These are phyloP conservation scores for Sarocladium strictum DNA, from an alignment of 2,329 filamentous ascomycete species.

Conservation along the genomic window DNA sequence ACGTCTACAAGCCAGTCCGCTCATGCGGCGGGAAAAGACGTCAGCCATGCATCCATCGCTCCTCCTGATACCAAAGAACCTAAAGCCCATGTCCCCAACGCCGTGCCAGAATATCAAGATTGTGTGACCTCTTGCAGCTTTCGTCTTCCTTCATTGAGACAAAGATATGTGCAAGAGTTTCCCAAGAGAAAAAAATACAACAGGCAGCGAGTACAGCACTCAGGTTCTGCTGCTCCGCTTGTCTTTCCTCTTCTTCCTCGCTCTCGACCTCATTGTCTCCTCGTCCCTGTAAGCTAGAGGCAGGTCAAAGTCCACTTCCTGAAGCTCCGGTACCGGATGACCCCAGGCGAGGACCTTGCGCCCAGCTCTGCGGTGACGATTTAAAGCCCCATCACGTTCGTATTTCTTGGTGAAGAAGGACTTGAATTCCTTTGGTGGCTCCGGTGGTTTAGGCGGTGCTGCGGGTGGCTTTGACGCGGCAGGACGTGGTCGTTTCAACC, in stretches of 20 bases:
- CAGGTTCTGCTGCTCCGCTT: slow-evolving; percentile 41
- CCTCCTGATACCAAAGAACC: neutral
- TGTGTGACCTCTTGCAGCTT: too few relatives aligned
- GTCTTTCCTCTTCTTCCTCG: slow-evolving; percentile 56
- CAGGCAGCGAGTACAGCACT: too few relatives aligned
- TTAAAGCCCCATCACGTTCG: slow-evolving; percentile 73
- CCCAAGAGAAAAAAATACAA: neutral
- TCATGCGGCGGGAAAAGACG: neutral
- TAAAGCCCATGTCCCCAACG: neutral
- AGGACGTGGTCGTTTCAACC: neutral
- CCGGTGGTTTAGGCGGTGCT: slow-evolving; percentile 25
- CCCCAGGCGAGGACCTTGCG: slow-evolving; percentile 77
- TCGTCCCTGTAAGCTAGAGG: slow-evolving; percentile 58
- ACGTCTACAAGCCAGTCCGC: neutral
- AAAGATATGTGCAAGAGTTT: neutral
- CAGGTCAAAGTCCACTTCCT: slow-evolving; percentile 66
- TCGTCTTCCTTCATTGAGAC: too few relatives aligned
- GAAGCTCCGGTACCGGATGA: slow-evolving; percentile 67
- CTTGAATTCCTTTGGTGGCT: slow-evolving; percentile 59
- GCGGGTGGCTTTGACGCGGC: slow-evolving; percentile 14
- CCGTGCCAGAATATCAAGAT: slow-evolving; percentile 2
- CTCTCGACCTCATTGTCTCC: slow-evolving; percentile 51
- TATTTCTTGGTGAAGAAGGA: slow-evolving; percentile 82
- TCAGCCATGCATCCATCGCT: neutral
- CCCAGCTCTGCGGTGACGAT: slow-evolving; percentile 61